Conservation (phyloP, 1,139 yeast species). For the Lipomyces yarrowii region DNA sequence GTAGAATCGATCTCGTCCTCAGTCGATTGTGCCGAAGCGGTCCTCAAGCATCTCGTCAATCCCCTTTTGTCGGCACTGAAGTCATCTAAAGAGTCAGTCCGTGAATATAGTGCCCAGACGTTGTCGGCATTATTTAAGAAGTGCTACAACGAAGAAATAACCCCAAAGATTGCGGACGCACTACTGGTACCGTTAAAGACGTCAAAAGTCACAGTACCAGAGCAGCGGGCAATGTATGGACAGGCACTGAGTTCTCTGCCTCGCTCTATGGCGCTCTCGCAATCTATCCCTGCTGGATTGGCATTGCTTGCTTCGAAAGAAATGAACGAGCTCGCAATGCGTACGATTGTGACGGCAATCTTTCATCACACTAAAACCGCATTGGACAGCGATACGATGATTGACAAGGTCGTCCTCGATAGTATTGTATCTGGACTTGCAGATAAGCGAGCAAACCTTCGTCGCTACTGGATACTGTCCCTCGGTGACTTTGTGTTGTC, state of each 20-base stretch:
- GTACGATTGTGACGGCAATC: constrained; percentile 54
- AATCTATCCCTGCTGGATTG: constrained; percentile 50
- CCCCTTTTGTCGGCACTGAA: constrained; percentile 68
- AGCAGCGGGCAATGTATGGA: constrained; percentile 59
- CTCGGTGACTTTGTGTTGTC: constrained; percentile 46
- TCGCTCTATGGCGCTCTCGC: constrained; percentile 39
- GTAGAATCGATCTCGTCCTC: constrained; percentile 45
- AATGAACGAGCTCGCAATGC: constrained; percentile 67
- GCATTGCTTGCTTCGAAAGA: constrained; percentile 66
- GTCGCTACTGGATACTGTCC: constrained; percentile 68
- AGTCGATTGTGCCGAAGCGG: constrained; percentile 46
- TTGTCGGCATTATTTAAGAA: constrained; percentile 40
- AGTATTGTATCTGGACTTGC: constrained; percentile 59
- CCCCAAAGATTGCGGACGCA: constrained; percentile 51
- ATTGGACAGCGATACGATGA: constrained; percentile 26
- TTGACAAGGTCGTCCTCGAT: constrained; percentile 37
- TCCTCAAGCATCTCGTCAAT: constrained; percentile 55
- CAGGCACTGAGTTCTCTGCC: constrained; percentile 43
- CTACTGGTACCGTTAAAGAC: constrained; percentile 60
- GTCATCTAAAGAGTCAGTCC: constrained; percentile 67
- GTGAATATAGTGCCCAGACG: constrained; percentile 55
- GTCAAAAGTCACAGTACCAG: constrained; percentile 59
- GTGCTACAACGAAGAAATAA: constrained; percentile 35
- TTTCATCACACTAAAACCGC: constrained; percentile 47
- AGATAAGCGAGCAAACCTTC: constrained; percentile 64